Conservation (phyloP, 176 grass and related monocot species). For the Ensete glaucum region DNA sequence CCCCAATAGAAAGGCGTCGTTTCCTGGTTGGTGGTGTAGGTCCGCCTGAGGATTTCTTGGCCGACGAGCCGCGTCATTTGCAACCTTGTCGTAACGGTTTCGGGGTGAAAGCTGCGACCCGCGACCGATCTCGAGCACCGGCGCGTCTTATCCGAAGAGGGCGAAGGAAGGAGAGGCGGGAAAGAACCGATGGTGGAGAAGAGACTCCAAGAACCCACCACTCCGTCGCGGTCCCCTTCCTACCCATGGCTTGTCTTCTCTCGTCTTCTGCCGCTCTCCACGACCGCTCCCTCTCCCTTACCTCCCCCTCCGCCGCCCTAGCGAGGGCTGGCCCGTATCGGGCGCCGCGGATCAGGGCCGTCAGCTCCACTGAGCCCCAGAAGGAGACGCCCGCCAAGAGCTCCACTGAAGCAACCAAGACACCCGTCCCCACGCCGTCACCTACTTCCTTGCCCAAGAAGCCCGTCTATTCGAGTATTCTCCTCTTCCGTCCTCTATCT, state of each 20-base stretch:
- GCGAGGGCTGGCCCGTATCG: neutral
- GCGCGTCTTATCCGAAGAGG: neutral
- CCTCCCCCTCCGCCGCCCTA: neutral
- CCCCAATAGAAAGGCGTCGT: too few relatives aligned
- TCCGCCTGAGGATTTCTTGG: too few relatives aligned
- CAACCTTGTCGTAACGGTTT: too few relatives aligned
- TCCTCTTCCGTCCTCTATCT: neutral
- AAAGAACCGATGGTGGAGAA: neutral
- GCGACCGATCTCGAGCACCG: too few relatives aligned
- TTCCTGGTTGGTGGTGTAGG: too few relatives aligned
- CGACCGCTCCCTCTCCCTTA: neutral
- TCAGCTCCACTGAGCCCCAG: conserved; percentile 29
- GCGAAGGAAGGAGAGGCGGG: neutral
- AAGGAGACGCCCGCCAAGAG: conserved; percentile 10
- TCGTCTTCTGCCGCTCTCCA: conserved; percentile 19
- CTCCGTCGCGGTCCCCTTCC: neutral
- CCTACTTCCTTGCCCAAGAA: conserved; percentile 33
- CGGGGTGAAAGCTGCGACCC: too few relatives aligned
- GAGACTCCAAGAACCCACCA: neutral
- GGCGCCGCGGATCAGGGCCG: conserved; percentile 13
- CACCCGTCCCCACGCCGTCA: neutral
- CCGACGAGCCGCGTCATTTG: too few relatives aligned
- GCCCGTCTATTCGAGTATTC: conserved; percentile 70
- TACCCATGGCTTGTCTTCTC: conserved; percentile 43
- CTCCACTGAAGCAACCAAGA: neutral